phyloP scores from a whole-genome alignment of 192 early-diverging fungal species.

The Allomyces javanicus region DNA sequence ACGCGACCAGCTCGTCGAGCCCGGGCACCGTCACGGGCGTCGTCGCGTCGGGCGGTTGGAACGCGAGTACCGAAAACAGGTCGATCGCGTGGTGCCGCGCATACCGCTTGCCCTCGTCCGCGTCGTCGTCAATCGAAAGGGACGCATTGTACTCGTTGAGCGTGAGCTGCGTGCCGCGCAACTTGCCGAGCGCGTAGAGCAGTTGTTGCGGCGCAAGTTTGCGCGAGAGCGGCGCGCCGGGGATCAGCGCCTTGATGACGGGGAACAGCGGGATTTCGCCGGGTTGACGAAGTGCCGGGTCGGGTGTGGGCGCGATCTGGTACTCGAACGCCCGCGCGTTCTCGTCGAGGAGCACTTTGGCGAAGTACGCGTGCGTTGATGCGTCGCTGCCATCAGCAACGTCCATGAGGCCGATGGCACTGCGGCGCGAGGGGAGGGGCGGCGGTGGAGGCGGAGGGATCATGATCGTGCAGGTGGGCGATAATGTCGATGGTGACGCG shows the following conservation, averaged over 20 bases:
- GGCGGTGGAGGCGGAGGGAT: background rate
- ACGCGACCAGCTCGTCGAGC: constrained; percentile 12
- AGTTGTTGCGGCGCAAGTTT: constrained; percentile 3
- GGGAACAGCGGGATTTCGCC: constrained; percentile 3
- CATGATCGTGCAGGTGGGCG: background rate
- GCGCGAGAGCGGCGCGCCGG: constrained; percentile 5
- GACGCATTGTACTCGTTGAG: constrained; percentile 6
- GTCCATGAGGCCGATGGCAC: background rate
- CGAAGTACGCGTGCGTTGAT: background rate
- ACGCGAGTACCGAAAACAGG: constrained; percentile 4
- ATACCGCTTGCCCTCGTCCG: constrained; percentile 4
- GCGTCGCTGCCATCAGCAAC: background rate
- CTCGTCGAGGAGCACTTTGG: background rate
- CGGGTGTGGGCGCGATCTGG: background rate
- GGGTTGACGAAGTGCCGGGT: background rate
- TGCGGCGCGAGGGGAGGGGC: background rate
- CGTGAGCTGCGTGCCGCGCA: constrained; percentile 6
- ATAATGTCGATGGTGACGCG: background rate
- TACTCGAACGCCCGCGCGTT: background rate
- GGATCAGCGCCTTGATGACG: constrained; percentile 5
- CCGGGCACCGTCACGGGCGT: constrained; percentile 11
- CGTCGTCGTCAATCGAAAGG: background rate
- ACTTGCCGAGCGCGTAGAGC: constrained; percentile 6
- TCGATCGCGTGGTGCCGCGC: constrained; percentile 7
- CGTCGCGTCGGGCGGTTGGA: constrained; percentile 5